Evolutionary conservation across 179 eudicot genomes (phyloP).

Genomic region (Carnegiea gigantea): DNA sequence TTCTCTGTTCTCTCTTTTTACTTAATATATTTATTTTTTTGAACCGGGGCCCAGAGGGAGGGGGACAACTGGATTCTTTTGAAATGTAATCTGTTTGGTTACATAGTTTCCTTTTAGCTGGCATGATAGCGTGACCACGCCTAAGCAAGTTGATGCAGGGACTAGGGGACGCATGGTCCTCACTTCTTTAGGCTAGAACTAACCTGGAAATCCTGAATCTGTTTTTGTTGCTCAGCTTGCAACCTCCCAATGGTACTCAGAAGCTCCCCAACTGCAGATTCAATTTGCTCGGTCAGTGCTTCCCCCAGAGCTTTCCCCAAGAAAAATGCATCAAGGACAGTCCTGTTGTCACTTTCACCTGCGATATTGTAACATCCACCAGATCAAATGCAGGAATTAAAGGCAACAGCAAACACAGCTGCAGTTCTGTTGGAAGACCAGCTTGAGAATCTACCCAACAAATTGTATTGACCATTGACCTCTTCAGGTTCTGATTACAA

Average conservation of each 20-base stretch:
- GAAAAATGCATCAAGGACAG: constrained; percentile 89
- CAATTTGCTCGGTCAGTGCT: constrained; percentile 80
- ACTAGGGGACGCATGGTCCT: background rate
- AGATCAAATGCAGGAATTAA: constrained; percentile 3
- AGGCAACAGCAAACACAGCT: background rate
- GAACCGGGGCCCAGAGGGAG: background rate
- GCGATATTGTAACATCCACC: constrained; percentile 27
- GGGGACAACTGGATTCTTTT: background rate
- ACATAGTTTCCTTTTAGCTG: background rate
- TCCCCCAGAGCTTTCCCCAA: constrained; percentile 94
- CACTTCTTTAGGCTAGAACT: background rate
- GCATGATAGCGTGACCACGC: background rate
- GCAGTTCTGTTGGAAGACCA: too few relatives aligned
- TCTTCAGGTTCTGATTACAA: background rate
- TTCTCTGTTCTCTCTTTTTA: background rate
- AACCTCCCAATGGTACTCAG: constrained; percentile 79
- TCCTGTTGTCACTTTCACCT: constrained; percentile 77
- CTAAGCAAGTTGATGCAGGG: background rate
- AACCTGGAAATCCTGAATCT: constrained; percentile 89
- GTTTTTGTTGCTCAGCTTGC: constrained; percentile 97
- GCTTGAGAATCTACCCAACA: background rate
- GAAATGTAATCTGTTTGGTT: background rate
- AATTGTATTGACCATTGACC: background rate
- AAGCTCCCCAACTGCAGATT: constrained; percentile 86
- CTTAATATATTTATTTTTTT: background rate